Percentiles rank a stretch among this genome's conserved stretches.
Evolutionary conservation across 169 alveolate genomes (phyloP).

Genomic region (Cryptosporidium canis): DNA sequence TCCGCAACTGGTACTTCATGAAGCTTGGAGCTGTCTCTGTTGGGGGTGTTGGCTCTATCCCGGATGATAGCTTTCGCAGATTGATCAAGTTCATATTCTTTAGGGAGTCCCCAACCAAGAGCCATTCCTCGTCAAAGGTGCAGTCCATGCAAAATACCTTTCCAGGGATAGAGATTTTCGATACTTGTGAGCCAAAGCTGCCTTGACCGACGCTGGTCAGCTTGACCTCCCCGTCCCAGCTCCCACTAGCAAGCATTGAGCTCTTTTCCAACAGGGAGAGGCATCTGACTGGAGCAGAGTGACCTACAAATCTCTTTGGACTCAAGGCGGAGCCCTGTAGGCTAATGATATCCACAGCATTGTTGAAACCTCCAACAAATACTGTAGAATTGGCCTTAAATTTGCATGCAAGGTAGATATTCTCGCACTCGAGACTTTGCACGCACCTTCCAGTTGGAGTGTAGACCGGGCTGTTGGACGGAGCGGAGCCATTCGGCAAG

Average conservation of each 20-base stretch:
- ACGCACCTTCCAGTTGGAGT: conserved; percentile 57
- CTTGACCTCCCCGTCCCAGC: conserved; percentile 50
- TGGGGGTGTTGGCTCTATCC: neutral
- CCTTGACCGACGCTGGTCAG: conserved; percentile 1
- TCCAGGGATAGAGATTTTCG: conserved; percentile 21
- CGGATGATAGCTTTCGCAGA: conserved; percentile 44
- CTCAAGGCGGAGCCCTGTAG: neutral
- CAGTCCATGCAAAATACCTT: conserved; percentile 68
- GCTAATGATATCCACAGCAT: conserved; percentile 14
- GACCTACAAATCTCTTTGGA: conserved; percentile 17
- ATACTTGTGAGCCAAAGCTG: neutral
- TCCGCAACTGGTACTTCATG: conserved; percentile 63
- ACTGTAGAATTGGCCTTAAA: neutral
- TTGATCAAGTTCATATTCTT: conserved; percentile 60
- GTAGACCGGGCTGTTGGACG: neutral
- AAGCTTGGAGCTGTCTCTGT: conserved; percentile 35
- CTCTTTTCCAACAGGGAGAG: conserved; percentile 9
- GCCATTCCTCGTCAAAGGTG: conserved; percentile 40
- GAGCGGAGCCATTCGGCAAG: neutral
- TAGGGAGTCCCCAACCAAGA: conserved; percentile 42
- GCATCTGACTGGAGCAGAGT: conserved; percentile 62
- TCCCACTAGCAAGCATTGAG: conserved; percentile 54
- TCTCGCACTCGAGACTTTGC: neutral
- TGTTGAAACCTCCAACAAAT: conserved; percentile 41
- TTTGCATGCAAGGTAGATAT: conserved; percentile 34